Percentiles rank a stretch among this genome's conserved stretches.
Conservation (phyloP, 176 grass and related monocot genomes). For the Triticum monococcum region DNA sequence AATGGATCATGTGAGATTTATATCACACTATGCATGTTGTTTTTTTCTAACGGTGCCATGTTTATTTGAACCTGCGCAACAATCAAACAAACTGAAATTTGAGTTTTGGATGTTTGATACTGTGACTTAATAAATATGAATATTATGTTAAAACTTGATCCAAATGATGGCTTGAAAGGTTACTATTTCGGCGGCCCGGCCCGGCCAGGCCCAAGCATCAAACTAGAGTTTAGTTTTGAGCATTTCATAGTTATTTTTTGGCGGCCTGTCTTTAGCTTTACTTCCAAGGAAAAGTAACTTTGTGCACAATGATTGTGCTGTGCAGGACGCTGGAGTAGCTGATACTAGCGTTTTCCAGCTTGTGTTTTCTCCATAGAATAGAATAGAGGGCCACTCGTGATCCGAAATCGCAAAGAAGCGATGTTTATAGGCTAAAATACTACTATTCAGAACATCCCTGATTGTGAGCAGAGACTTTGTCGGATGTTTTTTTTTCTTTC, state of each 20-base stretch:
- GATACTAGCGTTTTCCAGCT: constrained; percentile 18
- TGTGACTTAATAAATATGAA: too few species aligned
- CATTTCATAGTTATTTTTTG: constrained; percentile 24
- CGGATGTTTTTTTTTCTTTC: not conserved
- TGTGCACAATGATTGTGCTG: constrained; percentile 36
- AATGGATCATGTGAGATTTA: not conserved
- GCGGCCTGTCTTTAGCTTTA: constrained; percentile 22
- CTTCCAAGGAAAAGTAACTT: constrained; percentile 40
- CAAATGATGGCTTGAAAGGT: not conserved
- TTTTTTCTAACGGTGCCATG: not conserved
- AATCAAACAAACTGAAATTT: not conserved
- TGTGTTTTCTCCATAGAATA: constrained; percentile 7
- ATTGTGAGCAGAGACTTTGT: constrained; percentile 1
- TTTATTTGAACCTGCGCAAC: not conserved
- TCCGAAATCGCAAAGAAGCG: not conserved
- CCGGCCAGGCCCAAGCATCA: not conserved
- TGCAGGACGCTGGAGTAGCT: constrained; percentile 27
- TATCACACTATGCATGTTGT: not conserved
- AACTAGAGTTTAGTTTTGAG: not conserved
- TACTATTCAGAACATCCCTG: not conserved
- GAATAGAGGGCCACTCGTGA: constrained; percentile 3
- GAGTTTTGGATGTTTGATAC: too few species aligned
- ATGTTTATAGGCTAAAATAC: not conserved
- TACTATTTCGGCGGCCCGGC: not conserved
- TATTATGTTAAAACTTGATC: not conserved